A percentile compares a stretch with the other conserved stretches of the same genome.
phyloP scores from a whole-genome alignment of 208 protist species.

The Acanthamoeba healyi region DNA sequence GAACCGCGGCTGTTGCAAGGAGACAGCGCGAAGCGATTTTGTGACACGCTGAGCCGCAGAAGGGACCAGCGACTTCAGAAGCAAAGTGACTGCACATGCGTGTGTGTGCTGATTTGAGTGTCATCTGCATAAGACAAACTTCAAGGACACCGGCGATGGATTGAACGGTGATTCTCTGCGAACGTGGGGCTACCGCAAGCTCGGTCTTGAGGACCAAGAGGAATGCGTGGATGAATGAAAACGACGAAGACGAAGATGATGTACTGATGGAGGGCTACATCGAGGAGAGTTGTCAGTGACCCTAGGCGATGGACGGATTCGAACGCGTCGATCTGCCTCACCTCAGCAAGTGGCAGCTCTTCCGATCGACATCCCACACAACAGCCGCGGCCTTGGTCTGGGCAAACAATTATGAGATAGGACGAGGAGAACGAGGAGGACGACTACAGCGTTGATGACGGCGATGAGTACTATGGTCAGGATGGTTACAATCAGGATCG shows the following conservation, averaged over 20 bases:
- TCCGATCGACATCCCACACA: no score
- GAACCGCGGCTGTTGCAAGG: no score
- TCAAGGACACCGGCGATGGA: background rate
- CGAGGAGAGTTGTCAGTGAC: background rate
- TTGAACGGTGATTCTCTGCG: background rate
- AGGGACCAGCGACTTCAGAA: constrained; percentile 17
- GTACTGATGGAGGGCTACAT: background rate
- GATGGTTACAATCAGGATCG: background rate
- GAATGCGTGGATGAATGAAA: background rate
- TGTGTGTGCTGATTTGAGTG: background rate
- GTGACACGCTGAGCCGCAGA: no score
- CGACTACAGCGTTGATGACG: background rate
- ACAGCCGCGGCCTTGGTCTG: no score
- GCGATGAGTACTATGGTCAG: background rate
- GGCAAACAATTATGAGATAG: no score
- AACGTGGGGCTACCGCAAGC: constrained; percentile 39
- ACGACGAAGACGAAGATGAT: constrained; percentile 5
- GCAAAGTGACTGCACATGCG: background rate
- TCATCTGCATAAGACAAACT: background rate
- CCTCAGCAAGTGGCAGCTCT: constrained; percentile 31
- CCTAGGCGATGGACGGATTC: background rate
- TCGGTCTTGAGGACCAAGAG: background rate
- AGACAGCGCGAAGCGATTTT: no score
- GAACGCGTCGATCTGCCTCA: constrained; percentile 1
- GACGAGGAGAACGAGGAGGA: background rate